A percentile compares a stretch with the other conserved stretches of the same genome.
Evolutionary conservation across 2,329 filamentous ascomycete genomes (phyloP).

Genomic region (Cylindrodendrum hubeiense): DNA sequence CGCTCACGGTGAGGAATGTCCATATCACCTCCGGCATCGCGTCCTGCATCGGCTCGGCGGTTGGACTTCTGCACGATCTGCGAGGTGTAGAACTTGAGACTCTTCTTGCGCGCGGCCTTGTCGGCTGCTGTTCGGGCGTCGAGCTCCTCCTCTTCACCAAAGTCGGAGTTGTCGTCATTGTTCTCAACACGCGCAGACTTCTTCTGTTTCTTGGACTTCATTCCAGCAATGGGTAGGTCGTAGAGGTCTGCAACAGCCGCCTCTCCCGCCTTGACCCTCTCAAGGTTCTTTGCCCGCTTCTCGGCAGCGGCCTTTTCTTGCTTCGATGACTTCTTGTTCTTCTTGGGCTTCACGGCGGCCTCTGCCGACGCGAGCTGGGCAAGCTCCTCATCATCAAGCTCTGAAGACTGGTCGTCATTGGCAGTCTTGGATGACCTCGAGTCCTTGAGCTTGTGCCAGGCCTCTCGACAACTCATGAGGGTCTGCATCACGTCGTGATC

Average conservation of each 20-base stretch:
- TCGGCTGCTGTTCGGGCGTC: conserved; percentile 84
- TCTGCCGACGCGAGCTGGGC: conserved; percentile 40
- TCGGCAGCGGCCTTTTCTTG: conserved; percentile 52
- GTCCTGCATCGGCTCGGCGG: conserved; percentile 80
- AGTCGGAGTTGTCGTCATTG: conserved; percentile 81
- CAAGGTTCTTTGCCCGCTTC: conserved; percentile 57
- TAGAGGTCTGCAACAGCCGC: conserved; percentile 79
- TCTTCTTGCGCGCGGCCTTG: conserved; percentile 91
- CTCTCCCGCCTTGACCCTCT: conserved; percentile 72
- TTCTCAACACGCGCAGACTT: conserved; percentile 53
- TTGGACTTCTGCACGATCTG: conserved; percentile 96
- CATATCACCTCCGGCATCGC: conserved; percentile 81
- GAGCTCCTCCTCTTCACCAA: conserved; percentile 88
- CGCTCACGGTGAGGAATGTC: conserved; percentile 92
- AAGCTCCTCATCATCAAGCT: conserved; percentile 40
- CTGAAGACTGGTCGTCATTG: conserved; percentile 46
- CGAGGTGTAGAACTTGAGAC: conserved; percentile 95
- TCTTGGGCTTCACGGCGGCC: conserved; percentile 45
- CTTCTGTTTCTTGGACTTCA: conserved; percentile 58
- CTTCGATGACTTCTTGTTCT: conserved; percentile 47
- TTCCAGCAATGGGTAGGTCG: conserved; percentile 65
- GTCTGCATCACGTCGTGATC: conserved; percentile 94
- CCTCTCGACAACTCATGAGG: conserved; percentile 80
- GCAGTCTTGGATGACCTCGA: conserved; percentile 64
- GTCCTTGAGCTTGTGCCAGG: conserved; percentile 82